Base-by-base conservation (phyloP, 1,139 yeast genomes). In the Nakaseomyces nivariensis region DNA sequence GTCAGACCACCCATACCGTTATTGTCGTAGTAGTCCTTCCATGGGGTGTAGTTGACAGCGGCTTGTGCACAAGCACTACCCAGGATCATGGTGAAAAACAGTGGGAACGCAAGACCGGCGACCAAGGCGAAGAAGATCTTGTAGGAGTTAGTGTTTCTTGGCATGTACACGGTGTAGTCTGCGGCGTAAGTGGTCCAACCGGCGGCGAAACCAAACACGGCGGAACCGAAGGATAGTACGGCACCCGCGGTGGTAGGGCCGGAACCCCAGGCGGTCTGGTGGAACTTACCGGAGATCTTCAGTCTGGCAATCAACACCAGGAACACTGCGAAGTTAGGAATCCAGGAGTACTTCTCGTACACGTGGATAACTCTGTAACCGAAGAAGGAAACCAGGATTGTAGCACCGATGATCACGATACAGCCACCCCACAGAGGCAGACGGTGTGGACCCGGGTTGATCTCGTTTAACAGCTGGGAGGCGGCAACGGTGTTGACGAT, bases 101-200 rank as follows among this genome's bases (percentile, higher is more conserved):
- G 75, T 50, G 97, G 95, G 55, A 76, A 55, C 56, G 73, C 70
- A 61, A 87, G 75, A 57, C 95, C 95, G 48, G 69, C 55, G 54
- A 78, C 66, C 52, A 89, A 79, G 57, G 81, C 74, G 50, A 76
- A 67, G 72, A 88, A 88, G 52, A 87, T 75, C 66, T 73, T 81
- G 61, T 58, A 54, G 42, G 78, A 71, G 66, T 76, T 77, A 54
- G 82, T 79, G 62, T 79, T 74, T 63, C 78, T 73, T 56, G 78
- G 77, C 77, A 86, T 89, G 72, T 88, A 90, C 48, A 85, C 90
- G 49, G 96, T 87, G 70, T 89, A 90, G 71, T 89, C 97, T 42
- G 95, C 81, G 45, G 96, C 94, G 62, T 84, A 87, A 26, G 96
- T 84, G 51, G 95, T 80, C 97, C 97, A 89, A 55, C 97, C 97